phyloP scores from a whole-genome alignment of 768 basidiomycete genomes.

The Boletus rubescentipes region DNA sequence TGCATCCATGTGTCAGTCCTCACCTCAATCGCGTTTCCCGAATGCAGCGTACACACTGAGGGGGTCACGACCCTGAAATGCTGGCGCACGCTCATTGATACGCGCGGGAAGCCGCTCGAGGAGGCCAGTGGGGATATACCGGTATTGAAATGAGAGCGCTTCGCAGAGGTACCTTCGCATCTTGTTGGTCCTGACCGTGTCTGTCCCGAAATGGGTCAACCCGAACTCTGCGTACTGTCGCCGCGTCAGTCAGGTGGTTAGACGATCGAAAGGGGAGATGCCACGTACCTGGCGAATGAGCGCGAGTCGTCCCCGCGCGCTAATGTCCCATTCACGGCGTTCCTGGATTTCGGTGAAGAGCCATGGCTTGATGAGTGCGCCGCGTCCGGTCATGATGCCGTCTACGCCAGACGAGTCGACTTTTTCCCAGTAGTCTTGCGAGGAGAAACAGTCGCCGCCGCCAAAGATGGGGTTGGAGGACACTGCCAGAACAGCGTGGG shows the following conservation, averaged over 20 bases:
- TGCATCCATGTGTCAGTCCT: conserved; percentile 29
- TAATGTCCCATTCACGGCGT: conserved; percentile 90
- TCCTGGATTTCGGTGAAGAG: conserved; percentile 96
- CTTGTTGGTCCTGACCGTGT: conserved; percentile 87
- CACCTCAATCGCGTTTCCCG: conserved; percentile 36
- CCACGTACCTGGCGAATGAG: conserved; percentile 65
- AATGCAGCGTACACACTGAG: conserved; percentile 84
- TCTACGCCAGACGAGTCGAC: conserved; percentile 84
- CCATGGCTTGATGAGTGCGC: conserved; percentile 95
- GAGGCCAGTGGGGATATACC: conserved; percentile 93
- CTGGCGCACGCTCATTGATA: conserved; percentile 90
- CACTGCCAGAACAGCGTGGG: conserved; percentile 42
- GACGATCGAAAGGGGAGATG: neutral
- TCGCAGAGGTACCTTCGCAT: conserved; percentile 94
- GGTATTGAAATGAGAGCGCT: conserved; percentile 92
- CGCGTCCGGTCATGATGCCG: conserved; percentile 93
- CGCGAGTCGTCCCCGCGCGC: conserved; percentile 78
- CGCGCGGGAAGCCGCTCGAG: conserved; percentile 76
- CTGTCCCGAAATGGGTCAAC: conserved; percentile 81
- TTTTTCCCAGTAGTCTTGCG: conserved; percentile 75
- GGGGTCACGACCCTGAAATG: conserved; percentile 84
- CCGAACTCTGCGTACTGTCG: conserved; percentile 83
- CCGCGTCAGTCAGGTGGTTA: conserved; percentile 30
- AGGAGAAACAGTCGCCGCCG: conserved; percentile 92
- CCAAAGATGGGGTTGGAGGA: conserved; percentile 93